phyloP scores from a whole-genome alignment of 2,329 filamentous ascomycete species.

The Penicillium aurantiogriseum region DNA sequence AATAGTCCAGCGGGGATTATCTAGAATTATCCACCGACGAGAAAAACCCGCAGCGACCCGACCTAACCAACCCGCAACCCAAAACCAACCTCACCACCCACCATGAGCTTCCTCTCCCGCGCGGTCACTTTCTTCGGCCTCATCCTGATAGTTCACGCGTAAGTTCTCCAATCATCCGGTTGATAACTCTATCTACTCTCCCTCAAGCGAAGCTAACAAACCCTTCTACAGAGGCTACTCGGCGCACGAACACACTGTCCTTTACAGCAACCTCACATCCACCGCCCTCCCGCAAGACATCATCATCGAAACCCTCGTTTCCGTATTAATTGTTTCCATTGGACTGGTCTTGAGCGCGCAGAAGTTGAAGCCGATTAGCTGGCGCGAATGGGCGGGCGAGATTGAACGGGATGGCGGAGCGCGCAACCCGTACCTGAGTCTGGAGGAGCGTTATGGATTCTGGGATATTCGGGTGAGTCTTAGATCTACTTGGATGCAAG shows the following conservation, averaged over 20 bases:
- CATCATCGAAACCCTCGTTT: constrained; percentile 76
- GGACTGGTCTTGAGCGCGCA: constrained; percentile 79
- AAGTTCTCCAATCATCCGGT: constrained; percentile 42
- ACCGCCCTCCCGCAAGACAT: constrained; percentile 77
- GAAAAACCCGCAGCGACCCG: background rate
- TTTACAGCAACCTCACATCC: constrained; percentile 58
- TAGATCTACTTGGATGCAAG: background rate
- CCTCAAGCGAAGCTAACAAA: background rate
- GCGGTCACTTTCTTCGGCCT: constrained; percentile 71
- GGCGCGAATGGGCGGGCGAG: constrained; percentile 71
- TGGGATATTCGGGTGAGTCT: constrained; percentile 74
- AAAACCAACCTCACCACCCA: constrained; percentile 7
- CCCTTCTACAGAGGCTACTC: constrained; percentile 75
- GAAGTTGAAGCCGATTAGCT: constrained; percentile 81
- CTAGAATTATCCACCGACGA: background rate
- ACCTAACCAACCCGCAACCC: background rate
- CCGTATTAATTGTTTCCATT: constrained; percentile 74
- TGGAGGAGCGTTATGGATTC: constrained; percentile 82
- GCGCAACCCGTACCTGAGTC: constrained; percentile 73
- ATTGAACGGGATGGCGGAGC: constrained; percentile 65
- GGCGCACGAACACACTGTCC: constrained; percentile 82
- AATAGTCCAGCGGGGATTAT: background rate
- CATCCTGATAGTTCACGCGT: constrained; percentile 83
- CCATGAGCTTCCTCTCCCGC: constrained; percentile 71
- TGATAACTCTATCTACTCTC: background rate